phyloP scores from a whole-genome alignment of 805 yeast species.

The Yarrowia sp. region DNA sequence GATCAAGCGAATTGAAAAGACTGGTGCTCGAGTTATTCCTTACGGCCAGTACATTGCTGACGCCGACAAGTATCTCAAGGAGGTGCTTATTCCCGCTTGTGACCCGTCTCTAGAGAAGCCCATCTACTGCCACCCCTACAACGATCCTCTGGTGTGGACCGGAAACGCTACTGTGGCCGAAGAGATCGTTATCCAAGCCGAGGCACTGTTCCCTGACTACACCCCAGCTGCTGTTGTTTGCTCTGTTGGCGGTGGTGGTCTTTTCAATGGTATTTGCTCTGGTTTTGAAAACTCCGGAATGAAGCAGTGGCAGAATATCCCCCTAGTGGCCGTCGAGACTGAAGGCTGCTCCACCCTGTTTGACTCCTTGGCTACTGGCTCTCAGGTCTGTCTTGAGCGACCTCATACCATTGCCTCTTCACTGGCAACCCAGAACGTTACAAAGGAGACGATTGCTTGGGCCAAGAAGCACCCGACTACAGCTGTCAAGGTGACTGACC shows the following conservation, averaged over 20 bases:
- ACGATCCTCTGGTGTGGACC: slow-evolving; percentile 88
- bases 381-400: slow-evolving; percentile 42
- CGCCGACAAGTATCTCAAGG: slow-evolving; percentile 74
- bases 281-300: slow-evolving; percentile 61
- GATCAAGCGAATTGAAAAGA: slow-evolving; percentile 44
- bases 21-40: slow-evolving; percentile 55
- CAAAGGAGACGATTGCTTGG: slow-evolving; percentile 48
- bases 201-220: slow-evolving; percentile 36
- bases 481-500: slow-evolving; percentile 49
- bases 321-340: slow-evolving; percentile 53
- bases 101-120: slow-evolving; percentile 57
- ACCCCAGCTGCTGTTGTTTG: slow-evolving; percentile 78
- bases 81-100: slow-evolving; percentile 53
- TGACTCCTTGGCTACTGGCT: slow-evolving; percentile 48
- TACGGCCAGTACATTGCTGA: slow-evolving; percentile 76
- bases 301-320: slow-evolving; percentile 37
- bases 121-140: slow-evolving; percentile 89
- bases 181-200: slow-evolving; percentile 71
- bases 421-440: slow-evolving; percentile 58
- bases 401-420: slow-evolving; percentile 59
- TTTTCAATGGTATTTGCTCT: slow-evolving; percentile 80
- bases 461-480: slow-evolving; percentile 44
- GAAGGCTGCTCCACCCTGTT: slow-evolving; percentile 59
- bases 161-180: slow-evolving; percentile 93
- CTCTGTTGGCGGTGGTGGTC: slow-evolving; percentile 96